Conservation (phyloP, 257 asterid species). For the Penstemon eatonii region DNA sequence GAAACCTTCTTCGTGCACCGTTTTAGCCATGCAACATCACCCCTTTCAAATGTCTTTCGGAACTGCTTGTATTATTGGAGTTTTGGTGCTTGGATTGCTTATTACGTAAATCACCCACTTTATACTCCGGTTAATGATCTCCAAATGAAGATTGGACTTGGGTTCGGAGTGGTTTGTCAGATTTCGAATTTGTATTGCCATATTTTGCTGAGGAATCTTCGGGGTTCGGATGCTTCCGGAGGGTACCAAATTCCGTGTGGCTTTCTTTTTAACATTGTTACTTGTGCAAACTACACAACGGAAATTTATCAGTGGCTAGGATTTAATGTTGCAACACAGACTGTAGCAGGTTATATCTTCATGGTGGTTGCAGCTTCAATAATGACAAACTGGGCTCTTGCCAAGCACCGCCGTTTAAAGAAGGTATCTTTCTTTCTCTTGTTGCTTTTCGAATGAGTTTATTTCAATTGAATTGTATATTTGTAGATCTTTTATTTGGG, state of each 20-base stretch:
- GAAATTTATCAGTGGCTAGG: constrained; percentile 99
- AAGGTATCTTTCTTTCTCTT: constrained; percentile 51
- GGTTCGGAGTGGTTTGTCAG: constrained; percentile 80
- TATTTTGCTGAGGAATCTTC: constrained; percentile 81
- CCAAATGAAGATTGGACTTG: constrained; percentile 88
- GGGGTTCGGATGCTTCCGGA: constrained; percentile 57
- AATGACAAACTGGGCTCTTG: constrained; percentile 99
- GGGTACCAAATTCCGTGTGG: constrained; percentile 97
- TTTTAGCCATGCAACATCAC: constrained; percentile 98
- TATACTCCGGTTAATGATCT: constrained; percentile 87
- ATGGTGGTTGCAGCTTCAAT: constrained; percentile 93
- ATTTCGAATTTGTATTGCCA: constrained; percentile 89
- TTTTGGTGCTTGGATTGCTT: constrained; percentile 84
- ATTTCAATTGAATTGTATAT: background rate
- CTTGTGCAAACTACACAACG: constrained; percentile 95
- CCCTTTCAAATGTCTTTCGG: constrained; percentile 79
- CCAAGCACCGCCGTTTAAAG: constrained; percentile 85
- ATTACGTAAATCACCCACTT: constrained; percentile 83
- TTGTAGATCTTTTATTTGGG: background rate
- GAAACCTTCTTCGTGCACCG: constrained; percentile 97
- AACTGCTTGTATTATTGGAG: constrained; percentile 98
- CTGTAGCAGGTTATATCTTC: constrained; percentile 80
- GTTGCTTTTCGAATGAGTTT: background rate
- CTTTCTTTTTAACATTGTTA: constrained; percentile 84
- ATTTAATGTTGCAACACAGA: constrained; percentile 90